These are phyloP conservation scores for Jacaranda copaia DNA, from an alignment of 257 asterid genomes.

Conservation along the genomic window DNA sequence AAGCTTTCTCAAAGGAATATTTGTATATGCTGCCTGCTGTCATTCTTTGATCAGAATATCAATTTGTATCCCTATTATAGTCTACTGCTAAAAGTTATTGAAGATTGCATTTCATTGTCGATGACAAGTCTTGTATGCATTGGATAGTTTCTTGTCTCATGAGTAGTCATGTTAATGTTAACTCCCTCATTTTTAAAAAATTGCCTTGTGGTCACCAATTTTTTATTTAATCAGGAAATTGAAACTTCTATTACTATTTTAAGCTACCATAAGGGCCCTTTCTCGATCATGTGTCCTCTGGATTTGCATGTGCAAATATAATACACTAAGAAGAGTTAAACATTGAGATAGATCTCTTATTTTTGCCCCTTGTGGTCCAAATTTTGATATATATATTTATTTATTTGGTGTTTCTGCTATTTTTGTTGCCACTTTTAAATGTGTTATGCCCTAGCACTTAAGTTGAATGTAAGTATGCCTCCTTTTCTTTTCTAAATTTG, in stretches of 20 bases:
- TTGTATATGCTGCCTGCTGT: background rate
- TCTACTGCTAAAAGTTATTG: background rate
- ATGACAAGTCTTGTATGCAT: background rate
- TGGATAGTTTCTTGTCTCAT: background rate
- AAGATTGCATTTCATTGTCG: slow-evolving; percentile 1
- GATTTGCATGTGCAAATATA: background rate
- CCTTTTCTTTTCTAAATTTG: slow-evolving; percentile 10
- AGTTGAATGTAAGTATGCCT: slow-evolving; percentile 16
- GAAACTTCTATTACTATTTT: background rate
- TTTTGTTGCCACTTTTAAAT: background rate
- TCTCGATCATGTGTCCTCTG: slow-evolving; percentile 7
- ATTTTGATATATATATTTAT: background rate
- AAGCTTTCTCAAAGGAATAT: background rate
- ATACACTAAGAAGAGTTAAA: background rate
- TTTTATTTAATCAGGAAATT: background rate
- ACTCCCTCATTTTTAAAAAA: background rate
- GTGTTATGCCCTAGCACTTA: background rate
- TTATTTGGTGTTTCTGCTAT: background rate
- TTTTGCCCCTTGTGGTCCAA: background rate
- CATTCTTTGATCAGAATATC: background rate
- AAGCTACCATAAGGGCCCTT: background rate
- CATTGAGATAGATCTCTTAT: slow-evolving; percentile 1
- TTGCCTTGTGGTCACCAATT: background rate
- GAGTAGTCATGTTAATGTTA: background rate
- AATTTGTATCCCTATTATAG: background rate